Percentiles rank a stretch among this genome's conserved stretches.
Conservation (phyloP, 23 red algal species). For the Pyropia yezoensis region DNA sequence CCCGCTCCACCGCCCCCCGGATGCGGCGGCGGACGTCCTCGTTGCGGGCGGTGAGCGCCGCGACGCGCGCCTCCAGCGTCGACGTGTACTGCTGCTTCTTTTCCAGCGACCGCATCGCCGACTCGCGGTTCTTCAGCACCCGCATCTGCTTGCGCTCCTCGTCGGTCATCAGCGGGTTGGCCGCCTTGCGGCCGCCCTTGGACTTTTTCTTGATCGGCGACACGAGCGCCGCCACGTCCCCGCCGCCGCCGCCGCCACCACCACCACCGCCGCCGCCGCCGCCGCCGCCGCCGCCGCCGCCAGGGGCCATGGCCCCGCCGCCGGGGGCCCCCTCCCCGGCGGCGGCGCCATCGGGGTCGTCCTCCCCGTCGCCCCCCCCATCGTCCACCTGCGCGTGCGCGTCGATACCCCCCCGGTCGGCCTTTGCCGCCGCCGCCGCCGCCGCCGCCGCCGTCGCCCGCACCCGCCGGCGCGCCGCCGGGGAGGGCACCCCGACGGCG, state of each 20-base stretch:
- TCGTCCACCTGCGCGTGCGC: too few relatives aligned
- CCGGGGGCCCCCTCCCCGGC: not conserved
- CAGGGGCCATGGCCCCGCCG: not conserved
- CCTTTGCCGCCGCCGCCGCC: too few relatives aligned
- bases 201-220: conserved; percentile 7
- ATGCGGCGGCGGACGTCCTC: conserved; percentile 34
- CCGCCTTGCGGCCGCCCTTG: conserved; percentile 39
- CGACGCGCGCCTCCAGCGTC: conserved; percentile 41
- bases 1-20: conserved; percentile 19
- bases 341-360: too few relatives aligned
- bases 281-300: not conserved
- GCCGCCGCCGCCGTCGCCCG: too few relatives aligned
- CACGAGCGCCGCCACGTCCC: not conserved
- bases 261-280: conserved; percentile 1
- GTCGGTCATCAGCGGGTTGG: conserved; percentile 40
- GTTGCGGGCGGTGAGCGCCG: conserved; percentile 34
- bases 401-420: too few relatives aligned
- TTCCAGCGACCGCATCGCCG: conserved; percentile 42
- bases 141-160: conserved; percentile 45
- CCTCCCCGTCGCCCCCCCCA: too few relatives aligned
- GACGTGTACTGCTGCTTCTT: conserved; percentile 67
- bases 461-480: too few relatives aligned
- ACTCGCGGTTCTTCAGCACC: conserved; percentile 55
- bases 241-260: not conserved
- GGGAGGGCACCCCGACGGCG: too few relatives aligned